These are phyloP conservation scores for Globisporangium sylvaticum DNA, from an alignment of 352 stramenopile genomes.

Conservation along the genomic window DNA sequence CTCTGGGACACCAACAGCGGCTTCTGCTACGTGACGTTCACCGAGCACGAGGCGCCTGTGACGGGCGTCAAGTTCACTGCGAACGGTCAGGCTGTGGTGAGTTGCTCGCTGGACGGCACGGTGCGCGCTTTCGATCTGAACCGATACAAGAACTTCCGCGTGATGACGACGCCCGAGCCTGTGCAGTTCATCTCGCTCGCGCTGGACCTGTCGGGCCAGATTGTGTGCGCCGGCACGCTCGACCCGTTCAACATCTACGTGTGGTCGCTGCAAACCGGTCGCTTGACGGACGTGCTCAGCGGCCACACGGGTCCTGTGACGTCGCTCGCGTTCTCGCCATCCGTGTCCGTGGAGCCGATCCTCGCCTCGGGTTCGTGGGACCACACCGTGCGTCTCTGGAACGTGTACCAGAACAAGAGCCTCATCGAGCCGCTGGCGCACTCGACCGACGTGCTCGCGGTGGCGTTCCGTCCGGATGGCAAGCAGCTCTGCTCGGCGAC, in stretches of 20 bases:
- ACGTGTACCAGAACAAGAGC: constrained; percentile 96
- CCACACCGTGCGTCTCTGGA: constrained; percentile 98
- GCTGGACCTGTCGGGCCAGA: constrained; percentile 96
- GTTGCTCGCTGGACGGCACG: constrained; percentile 96
- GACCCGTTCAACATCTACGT: constrained; percentile 98
- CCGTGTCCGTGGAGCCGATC: constrained; percentile 69
- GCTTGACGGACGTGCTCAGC: constrained; percentile 96
- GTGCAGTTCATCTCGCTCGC: constrained; percentile 98
- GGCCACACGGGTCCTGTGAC: constrained; percentile 97
- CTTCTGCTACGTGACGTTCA: constrained; percentile 99
- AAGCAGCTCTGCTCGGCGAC: constrained; percentile 95
- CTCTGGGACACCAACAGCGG: constrained; percentile 97
- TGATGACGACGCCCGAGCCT: constrained; percentile 94
- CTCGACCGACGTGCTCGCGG: constrained; percentile 94
- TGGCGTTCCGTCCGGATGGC: constrained; percentile 96
- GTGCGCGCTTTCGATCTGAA: constrained; percentile 98
- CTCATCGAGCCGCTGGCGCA: constrained; percentile 96
- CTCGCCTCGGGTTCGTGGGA: constrained; percentile 98
- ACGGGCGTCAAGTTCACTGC: constrained; percentile 94
- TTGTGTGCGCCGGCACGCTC: constrained; percentile 93
- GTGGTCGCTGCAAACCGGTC: constrained; percentile 96
- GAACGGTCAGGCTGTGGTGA: constrained; percentile 92
- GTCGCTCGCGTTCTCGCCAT: constrained; percentile 90
- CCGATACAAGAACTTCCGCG: constrained; percentile 99
- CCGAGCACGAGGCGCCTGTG: constrained; percentile 95